Percentiles rank a stretch among this genome's conserved stretches.
Evolutionary conservation across 2,329 filamentous ascomycete genomes (phyloP).

Genomic region (Calcarisporium arbuscula): DNA sequence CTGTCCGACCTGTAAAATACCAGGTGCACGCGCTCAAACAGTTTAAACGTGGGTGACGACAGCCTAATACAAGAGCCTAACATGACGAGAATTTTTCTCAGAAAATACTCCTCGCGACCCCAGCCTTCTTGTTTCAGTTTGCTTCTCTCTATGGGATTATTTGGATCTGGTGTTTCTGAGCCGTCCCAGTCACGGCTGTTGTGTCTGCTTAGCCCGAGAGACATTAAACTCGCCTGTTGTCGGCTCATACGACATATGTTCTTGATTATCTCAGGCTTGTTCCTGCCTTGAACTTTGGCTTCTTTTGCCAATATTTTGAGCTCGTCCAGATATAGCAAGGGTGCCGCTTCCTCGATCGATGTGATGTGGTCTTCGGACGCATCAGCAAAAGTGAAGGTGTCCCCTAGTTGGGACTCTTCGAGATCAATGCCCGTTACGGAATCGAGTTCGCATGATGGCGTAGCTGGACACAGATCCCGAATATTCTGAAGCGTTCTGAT

Average conservation of each 20-base stretch:
- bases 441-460: slow-evolving; percentile 10
- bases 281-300: slow-evolving; percentile 79
- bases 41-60: slow-evolving; percentile 61
- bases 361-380: slow-evolving; percentile 65
- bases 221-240: slow-evolving; percentile 69
- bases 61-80: slow-evolving; percentile 82
- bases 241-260: slow-evolving; percentile 69
- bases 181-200: slow-evolving; percentile 51
- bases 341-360: slow-evolving; percentile 75
- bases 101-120: slow-evolving; percentile 68
- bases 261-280: slow-evolving; percentile 71
- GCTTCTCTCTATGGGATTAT: slow-evolving; percentile 8
- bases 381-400: slow-evolving; percentile 73
- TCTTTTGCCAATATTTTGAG: slow-evolving; percentile 80
- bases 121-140: slow-evolving; percentile 27
- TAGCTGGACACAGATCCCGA: slow-evolving; percentile 45
- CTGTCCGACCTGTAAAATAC: slow-evolving; percentile 93
- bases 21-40: slow-evolving; percentile 91
- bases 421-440: slow-evolving; percentile 25
- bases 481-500: slow-evolving; percentile 56
- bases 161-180: slow-evolving; percentile 36
- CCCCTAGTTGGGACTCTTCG: slow-evolving; percentile 40
- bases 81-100: slow-evolving; percentile 67
- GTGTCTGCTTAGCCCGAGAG: slow-evolving; percentile 58
- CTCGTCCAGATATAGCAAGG: slow-evolving; percentile 79